Evolutionary conservation across 306 rosid genomes (phyloP).

Genomic region (Casuarina equisetifolia): DNA sequence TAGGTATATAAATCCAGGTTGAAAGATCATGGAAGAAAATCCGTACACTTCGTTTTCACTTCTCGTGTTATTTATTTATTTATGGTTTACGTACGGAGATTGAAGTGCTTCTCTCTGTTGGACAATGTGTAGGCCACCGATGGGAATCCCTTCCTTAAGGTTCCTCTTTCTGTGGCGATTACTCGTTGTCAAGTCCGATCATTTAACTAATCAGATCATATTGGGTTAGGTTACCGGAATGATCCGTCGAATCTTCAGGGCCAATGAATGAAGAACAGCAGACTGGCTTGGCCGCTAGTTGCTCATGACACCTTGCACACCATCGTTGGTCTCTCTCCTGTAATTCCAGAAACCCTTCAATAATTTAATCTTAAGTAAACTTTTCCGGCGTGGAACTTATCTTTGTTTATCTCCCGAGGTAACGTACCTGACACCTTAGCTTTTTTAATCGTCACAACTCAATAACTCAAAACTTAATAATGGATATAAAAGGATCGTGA

Average conservation of each 20-base stretch:
- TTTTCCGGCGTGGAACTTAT: too few relatives aligned
- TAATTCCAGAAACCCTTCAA: not conserved
- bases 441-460: not conserved
- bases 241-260: constrained; percentile 44
- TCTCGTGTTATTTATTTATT: too few relatives aligned
- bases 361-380: constrained; percentile 3
- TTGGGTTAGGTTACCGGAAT: constrained; percentile 56
- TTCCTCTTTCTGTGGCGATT: not conserved
- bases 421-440: not conserved
- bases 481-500: constrained; percentile 13
- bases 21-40: too few relatives aligned
- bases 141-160: constrained; percentile 3
- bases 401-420: constrained; percentile 9
- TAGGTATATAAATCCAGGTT: too few relatives aligned
- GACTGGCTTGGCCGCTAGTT: constrained; percentile 18
- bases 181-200: constrained; percentile 11
- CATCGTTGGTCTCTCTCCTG: constrained; percentile 30
- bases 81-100: not conserved
- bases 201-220: constrained; percentile 8
- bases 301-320: constrained; percentile 36
- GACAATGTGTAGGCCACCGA: not conserved
- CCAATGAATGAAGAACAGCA: constrained; percentile 35
- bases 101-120: too few relatives aligned
- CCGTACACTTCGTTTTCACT: too few relatives aligned
- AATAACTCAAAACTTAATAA: not conserved